Evolutionary conservation across 768 basidiomycete genomes (phyloP), one percentile per base, ranked within the genome.

Genomic region (Collybia sordida): DNA sequence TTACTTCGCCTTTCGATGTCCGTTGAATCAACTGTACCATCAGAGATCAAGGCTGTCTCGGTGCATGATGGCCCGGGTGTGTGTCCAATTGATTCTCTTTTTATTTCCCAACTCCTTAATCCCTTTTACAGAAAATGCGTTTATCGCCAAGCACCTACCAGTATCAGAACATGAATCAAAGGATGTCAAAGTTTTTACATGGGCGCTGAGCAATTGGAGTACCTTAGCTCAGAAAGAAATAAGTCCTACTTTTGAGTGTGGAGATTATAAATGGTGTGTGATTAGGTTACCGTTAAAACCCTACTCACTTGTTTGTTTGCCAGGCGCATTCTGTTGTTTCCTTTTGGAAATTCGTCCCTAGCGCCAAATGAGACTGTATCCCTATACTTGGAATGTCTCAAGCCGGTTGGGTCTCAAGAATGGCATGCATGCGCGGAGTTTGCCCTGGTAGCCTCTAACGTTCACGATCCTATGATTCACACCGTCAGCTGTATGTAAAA

Each of bases 391-490:
- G 97, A 99, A 72, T 98, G 98, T 59, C 95, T 93, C 50, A 92
- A 98, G 61, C 94, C 96, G 19, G 98, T 98, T 79, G 86, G 89
- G 62, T 84, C 93, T n/a, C 91, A 93, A 18, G 95, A 98, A 66
- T 98, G 97, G 97, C 97, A 99, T 66, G 94, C 97, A 22, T 99
- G 96, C 68, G 97, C 97, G 15, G 97, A 99, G 62, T 99, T 99
- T 67, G 94, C 96, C 11, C 79, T 99, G 51, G 96, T 98, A 56
- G 96, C 98, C 69, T 98, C 95, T 22, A 98, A 98, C 66, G 80
- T 88, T 19, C 74, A 87, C 54, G 96, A 98, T 73, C 93, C 95
- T 42, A 95, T 93, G 46, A 86, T 96, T 56, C 97, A 85, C 72
- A 96, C 95, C 58, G 94, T 96, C 66, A 94, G 91, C 83, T 93